phyloP scores from a whole-genome alignment of 371 early-diverging fungal genomes.

The Rhizomucor pusillus region DNA sequence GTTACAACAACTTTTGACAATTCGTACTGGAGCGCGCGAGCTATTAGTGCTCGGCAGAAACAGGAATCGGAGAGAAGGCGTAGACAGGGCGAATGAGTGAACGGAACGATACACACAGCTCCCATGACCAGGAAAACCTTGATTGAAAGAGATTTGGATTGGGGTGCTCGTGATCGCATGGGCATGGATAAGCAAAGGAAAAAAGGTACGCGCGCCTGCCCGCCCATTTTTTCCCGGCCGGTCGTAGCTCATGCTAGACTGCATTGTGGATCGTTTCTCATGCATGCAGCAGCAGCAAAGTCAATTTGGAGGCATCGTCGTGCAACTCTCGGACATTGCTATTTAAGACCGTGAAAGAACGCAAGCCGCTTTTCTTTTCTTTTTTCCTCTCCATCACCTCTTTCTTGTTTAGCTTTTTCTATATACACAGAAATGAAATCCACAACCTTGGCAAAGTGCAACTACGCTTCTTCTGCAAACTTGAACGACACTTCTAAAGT shows the following conservation, averaged over 20 bases:
- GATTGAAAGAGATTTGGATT: too few species aligned
- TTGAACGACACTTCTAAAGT: constrained; percentile 4
- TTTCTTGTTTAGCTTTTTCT: background rate
- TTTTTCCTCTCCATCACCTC: background rate
- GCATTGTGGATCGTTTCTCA: constrained; percentile 3
- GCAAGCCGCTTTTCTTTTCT: background rate
- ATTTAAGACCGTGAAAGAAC: background rate
- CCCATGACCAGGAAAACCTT: too few species aligned
- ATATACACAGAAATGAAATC: background rate
- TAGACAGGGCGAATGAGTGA: too few species aligned
- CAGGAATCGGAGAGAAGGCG: too few species aligned
- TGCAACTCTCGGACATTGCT: background rate
- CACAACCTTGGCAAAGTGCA: background rate
- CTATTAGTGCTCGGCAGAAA: too few species aligned
- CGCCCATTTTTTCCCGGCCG: constrained; percentile 2
- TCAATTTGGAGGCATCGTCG: background rate
- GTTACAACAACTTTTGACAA: too few species aligned
- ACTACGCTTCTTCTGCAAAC: background rate
- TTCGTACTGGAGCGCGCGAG: too few species aligned
- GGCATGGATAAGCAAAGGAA: too few species aligned
- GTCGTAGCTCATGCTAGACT: background rate
- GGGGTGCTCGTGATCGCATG: too few species aligned
- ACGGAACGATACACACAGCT: too few species aligned
- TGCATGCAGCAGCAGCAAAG: background rate
- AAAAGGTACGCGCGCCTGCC: too few species aligned